Base-by-base conservation (phyloP, 257 asterid species). In the Solanum medicagineum region DNA sequence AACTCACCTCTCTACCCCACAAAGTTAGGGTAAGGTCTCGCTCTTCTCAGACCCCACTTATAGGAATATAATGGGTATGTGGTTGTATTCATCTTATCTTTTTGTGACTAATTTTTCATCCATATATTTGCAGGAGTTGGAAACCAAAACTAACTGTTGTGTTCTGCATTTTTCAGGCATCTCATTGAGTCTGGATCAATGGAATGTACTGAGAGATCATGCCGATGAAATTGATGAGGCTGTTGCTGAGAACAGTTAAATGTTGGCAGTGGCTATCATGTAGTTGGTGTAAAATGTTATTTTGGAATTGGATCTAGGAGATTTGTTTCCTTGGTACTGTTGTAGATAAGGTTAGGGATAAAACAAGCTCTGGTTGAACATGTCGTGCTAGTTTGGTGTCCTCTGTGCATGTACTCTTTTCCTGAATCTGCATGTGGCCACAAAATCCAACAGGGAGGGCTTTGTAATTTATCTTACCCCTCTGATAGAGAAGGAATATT, bases 101-200 rank as follows among this genome's bases (percentile, higher is more conserved):
- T 66, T 36, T 66, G 29, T 59, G 65, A 3, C 65, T 59, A 6
- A 32, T 44, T 20, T 44, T 3, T 22, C 7, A 1, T 12, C 3
- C 11, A 73, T 73, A 42, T 22, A 47, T 49, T 29, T 22, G 62
- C 14, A 49, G 62, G 45, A 47, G 15, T 75, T 49, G 10, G 22
- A 49, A 47, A 49, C 60, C 57, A 6, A 14, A 74, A 15, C 22
- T 75, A 49, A 75, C 24, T 4, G 44, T 49, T 68, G 20, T 44
- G 55, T 40, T 54, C 5, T 45, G 49, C 12, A 59, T 60, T 9
- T 85, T 87, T 59, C 92, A 94, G 98, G 98, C 59, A 92, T 94
- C 84, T 92, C 98, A 16, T 83, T 94, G 87, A 69, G 86, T 81
- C 93, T 92, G 96, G 98, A 94, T 81, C 97, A 95, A 98, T 94